These are phyloP conservation scores for Acrodontium crateriforme DNA, from an alignment of 2,329 filamentous ascomycete species.

Conservation along the genomic window DNA sequence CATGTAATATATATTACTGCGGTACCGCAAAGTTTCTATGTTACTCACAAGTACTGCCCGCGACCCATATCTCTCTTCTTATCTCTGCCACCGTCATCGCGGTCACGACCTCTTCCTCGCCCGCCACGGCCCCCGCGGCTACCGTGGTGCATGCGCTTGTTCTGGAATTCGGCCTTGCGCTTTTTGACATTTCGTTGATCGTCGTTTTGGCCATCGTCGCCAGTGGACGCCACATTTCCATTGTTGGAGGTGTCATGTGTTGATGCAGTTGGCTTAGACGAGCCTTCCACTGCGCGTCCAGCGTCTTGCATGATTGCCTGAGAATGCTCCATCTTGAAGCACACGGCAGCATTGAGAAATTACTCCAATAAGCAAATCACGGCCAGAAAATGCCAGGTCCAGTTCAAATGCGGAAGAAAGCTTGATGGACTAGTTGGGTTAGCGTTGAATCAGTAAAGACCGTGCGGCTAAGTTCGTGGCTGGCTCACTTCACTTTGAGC, in stretches of 20 bases:
- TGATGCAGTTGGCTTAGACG: not conserved
- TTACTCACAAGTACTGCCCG: conserved; percentile 48
- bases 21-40: conserved; percentile 5
- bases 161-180: conserved; percentile 17
- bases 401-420: no score
- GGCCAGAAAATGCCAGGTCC: no score
- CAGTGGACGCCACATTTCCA: no score
- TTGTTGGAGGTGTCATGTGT: conserved; percentile 4
- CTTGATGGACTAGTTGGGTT: no score
- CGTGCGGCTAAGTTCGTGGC: no score
- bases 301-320: conserved; percentile 20
- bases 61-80: conserved; percentile 56
- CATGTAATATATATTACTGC: conserved; percentile 13
- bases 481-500: no score
- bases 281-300: conserved; percentile 5
- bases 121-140: conserved; percentile 2
- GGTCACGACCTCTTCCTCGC: conserved; percentile 7
- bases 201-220: conserved; percentile 4
- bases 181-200: conserved; percentile 8
- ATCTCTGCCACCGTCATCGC: conserved; percentile 23
- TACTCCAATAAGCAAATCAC: no score
- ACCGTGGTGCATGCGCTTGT: conserved; percentile 11
- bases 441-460: no score
- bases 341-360: no score
- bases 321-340: conserved; percentile 22